phyloP scores from a whole-genome alignment of 2,329 filamentous ascomycete species.

The Amesomyces nigricolor region DNA sequence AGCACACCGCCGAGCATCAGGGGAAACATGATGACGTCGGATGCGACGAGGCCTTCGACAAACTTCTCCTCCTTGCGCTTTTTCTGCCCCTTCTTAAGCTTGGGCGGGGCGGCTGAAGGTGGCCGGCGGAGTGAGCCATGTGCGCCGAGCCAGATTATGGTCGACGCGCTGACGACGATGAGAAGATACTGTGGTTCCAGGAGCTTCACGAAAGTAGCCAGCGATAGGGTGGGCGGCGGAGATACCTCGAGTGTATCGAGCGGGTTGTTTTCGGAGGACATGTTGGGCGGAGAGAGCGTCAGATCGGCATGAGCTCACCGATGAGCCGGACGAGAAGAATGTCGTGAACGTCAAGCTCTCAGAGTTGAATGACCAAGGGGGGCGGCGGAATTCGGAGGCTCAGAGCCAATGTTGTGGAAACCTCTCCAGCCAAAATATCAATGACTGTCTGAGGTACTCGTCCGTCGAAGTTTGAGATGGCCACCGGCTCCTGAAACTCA shows the following conservation, averaged over 20 bases:
- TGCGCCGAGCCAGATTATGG: conserved; percentile 77
- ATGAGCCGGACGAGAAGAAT: not conserved
- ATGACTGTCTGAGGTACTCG: too few species aligned
- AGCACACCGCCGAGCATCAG: conserved; percentile 68
- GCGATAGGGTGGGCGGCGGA: conserved; percentile 1
- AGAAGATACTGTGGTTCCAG: conserved; percentile 36
- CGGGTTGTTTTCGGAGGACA: conserved; percentile 15
- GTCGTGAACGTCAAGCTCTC: too few species aligned
- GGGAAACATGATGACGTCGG: conserved; percentile 81
- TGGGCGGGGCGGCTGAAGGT: conserved; percentile 64
- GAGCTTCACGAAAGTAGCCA: conserved; percentile 17
- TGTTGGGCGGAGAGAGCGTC: not conserved
- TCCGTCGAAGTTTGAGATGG: too few species aligned
- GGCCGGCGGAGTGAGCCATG: conserved; percentile 82
- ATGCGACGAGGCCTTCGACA: conserved; percentile 60
- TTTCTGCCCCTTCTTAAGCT: conserved; percentile 41
- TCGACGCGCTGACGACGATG: conserved; percentile 60
- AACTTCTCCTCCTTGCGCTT: conserved; percentile 48
- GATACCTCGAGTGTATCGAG: conserved; percentile 4
- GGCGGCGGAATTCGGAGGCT: too few species aligned
- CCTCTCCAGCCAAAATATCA: too few species aligned
- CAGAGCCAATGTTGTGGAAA: not conserved
- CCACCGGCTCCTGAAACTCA: too few species aligned
- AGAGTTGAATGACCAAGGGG: too few species aligned
- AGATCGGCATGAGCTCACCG: not conserved